Evolutionary conservation across 2,329 filamentous ascomycete species (phyloP).

Genomic region (Alternaria novae-zelandiae): DNA sequence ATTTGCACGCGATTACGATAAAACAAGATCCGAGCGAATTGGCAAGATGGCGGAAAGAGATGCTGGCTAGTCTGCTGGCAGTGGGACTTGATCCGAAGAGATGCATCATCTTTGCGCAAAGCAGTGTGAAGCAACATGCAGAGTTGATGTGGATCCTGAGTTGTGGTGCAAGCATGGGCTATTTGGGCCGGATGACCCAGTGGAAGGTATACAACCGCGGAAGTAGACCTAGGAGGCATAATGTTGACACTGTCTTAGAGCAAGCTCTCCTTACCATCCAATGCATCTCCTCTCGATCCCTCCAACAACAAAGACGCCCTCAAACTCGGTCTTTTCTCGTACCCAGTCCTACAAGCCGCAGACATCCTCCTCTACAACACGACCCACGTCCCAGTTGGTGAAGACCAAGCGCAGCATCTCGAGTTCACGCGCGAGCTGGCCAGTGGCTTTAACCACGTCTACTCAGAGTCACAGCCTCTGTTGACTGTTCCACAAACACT

Average conservation of each 20-base stretch:
- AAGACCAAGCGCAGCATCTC: conserved; percentile 91
- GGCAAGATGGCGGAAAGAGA: conserved; percentile 71
- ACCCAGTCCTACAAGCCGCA: conserved; percentile 93
- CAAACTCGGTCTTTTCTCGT: conserved; percentile 91
- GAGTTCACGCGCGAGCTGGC: conserved; percentile 90
- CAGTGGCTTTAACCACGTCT: conserved; percentile 83
- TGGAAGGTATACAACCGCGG: conserved; percentile 77
- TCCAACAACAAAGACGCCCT: conserved; percentile 62
- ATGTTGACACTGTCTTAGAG: conserved; percentile 48
- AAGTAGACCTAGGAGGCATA: neutral
- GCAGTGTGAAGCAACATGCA: conserved; percentile 75
- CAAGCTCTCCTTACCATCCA: conserved; percentile 71
- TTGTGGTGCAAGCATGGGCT: conserved; percentile 89
- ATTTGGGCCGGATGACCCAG: conserved; percentile 97
- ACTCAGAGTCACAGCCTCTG: conserved; percentile 53
- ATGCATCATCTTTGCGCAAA: conserved; percentile 83
- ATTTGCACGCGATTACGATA: conserved; percentile 90
- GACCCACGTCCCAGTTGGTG: conserved; percentile 95
- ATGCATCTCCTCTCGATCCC: conserved; percentile 63
- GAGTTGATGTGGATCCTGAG: conserved; percentile 98
- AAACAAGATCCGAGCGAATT: conserved; percentile 67
- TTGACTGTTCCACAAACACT: conserved; percentile 36
- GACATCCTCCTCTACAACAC: conserved; percentile 87
- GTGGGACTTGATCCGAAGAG: conserved; percentile 81
- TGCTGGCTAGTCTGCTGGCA: conserved; percentile 80